Evolutionary conservation across 2,329 filamentous ascomycete species (phyloP).

Genomic region (Beauveria australis): DNA sequence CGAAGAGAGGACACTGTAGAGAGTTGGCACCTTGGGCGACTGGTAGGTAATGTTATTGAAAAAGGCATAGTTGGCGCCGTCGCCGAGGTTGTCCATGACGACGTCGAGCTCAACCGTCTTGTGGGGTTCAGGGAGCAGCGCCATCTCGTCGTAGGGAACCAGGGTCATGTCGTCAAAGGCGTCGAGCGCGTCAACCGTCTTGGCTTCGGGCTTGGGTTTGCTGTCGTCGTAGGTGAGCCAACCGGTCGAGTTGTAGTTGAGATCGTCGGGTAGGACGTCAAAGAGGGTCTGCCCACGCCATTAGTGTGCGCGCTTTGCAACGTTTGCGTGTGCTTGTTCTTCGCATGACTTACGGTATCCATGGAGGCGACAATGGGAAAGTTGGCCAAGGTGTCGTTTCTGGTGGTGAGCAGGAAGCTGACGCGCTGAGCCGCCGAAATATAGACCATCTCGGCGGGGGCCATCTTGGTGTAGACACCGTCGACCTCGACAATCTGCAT

Average conservation of each 20-base stretch:
- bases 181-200: constrained; percentile 50
- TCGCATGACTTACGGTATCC: constrained; percentile 45
- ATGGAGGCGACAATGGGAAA: constrained; percentile 62
- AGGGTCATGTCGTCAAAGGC: constrained; percentile 68
- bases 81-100: constrained; percentile 51
- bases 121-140: constrained; percentile 53
- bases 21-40: constrained; percentile 64
- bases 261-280: constrained; percentile 53
- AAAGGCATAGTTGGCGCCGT: constrained; percentile 55
- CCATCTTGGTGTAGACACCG: constrained; percentile 57
- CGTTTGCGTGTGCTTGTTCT: too few relatives aligned
- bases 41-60: constrained; percentile 75
- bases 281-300: constrained; percentile 52
- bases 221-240: constrained; percentile 51
- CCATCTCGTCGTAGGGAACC: constrained; percentile 57
- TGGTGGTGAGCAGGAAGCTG: constrained; percentile 55
- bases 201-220: constrained; percentile 35
- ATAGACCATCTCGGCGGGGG: constrained; percentile 56
- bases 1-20: constrained; percentile 66
- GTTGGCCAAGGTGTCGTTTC: constrained; percentile 52
- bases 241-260: constrained; percentile 63
- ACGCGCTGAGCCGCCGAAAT: constrained; percentile 60
- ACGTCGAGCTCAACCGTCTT: constrained; percentile 55
- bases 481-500: constrained; percentile 67
- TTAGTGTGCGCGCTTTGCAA: constrained; percentile 15